Percentiles rank a stretch among this genome's conserved stretches.
phyloP scores from a whole-genome alignment of 1,139 yeast genomes.

The Scheffersomyces quercinus region DNA sequence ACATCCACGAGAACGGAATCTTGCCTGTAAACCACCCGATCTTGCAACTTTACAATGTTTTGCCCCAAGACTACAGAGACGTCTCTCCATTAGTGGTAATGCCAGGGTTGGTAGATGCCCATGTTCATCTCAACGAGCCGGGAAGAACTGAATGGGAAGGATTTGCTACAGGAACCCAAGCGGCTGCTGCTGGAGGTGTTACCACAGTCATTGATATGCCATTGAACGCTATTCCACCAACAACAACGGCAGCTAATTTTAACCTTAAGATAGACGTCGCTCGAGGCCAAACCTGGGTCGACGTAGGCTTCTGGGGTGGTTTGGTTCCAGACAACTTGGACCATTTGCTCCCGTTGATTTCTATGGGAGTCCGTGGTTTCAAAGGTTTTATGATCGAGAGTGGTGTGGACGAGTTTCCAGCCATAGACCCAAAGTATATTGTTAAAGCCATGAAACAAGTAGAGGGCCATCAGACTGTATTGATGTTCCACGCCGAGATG shows the following conservation, averaged over 20 bases:
- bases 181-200: slow-evolving; percentile 94
- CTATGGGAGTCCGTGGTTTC: slow-evolving; percentile 88
- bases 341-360: slow-evolving; percentile 70
- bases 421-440: slow-evolving; percentile 64
- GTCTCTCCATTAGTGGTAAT: slow-evolving; percentile 67
- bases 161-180: slow-evolving; percentile 86
- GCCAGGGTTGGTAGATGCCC: slow-evolving; percentile 93
- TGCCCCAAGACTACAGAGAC: slow-evolving; percentile 43
- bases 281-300: slow-evolving; percentile 82
- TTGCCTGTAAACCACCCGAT: slow-evolving; percentile 38
- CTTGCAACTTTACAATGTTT: slow-evolving; percentile 43
- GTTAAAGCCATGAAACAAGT: slow-evolving; percentile 63
- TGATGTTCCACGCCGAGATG: slow-evolving; percentile 95
- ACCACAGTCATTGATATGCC: slow-evolving; percentile 98
- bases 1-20: slow-evolving; percentile 38
- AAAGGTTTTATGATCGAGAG: slow-evolving; percentile 89
- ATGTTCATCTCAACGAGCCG: slow-evolving; percentile 92
- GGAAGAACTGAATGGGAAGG: slow-evolving; percentile 98
- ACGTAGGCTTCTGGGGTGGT: slow-evolving; percentile 97
- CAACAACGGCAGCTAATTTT: slow-evolving; percentile 79
- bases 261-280: slow-evolving; percentile 77
- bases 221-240: slow-evolving; percentile 91
- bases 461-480: slow-evolving; percentile 60
- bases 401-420: slow-evolving; percentile 94
- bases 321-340: slow-evolving; percentile 73